Percentiles rank a stretch among this genome's conserved stretches.
Conservation (phyloP, 2,329 filamentous ascomycete genomes). For the Harringtonia lauricola region DNA sequence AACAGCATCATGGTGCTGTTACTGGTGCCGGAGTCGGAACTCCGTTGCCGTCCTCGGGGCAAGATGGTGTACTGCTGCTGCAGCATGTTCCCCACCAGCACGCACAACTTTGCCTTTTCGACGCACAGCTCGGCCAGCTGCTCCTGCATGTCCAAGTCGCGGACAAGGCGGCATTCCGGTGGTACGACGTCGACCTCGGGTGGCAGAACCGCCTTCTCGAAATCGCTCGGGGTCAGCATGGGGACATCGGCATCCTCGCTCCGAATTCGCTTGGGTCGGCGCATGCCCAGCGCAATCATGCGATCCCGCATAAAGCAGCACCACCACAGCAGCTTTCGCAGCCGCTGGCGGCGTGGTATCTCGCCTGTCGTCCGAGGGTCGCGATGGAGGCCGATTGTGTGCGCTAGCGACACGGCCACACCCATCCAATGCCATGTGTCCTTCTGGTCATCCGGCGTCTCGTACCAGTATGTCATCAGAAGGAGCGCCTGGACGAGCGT, state of each 20-base stretch:
- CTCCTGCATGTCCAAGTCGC: conserved; percentile 61
- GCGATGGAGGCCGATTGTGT: conserved; percentile 86
- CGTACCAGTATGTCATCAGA: conserved; percentile 96
- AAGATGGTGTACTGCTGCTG: conserved; percentile 87
- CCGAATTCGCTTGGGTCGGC: conserved; percentile 83
- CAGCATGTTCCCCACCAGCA: conserved; percentile 82
- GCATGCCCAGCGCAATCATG: conserved; percentile 86
- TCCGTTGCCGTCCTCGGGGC: conserved; percentile 69
- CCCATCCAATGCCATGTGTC: conserved; percentile 99
- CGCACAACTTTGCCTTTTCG: conserved; percentile 78
- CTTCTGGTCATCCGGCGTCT: conserved; percentile 92
- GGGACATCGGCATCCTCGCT: conserved; percentile 89
- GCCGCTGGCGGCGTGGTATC: conserved; percentile 58
- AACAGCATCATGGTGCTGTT: conserved; percentile 74
- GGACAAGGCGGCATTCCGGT: conserved; percentile 57
- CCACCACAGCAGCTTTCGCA: conserved; percentile 98
- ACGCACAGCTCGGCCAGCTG: conserved; percentile 83
- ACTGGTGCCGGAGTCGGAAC: conserved; percentile 41
- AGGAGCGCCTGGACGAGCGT: conserved; percentile 79
- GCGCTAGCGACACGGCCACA: conserved; percentile 81
- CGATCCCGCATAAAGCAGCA: conserved; percentile 93
- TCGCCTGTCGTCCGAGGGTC: conserved; percentile 68
- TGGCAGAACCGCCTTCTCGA: conserved; percentile 62
- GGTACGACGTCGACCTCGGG: conserved; percentile 59
- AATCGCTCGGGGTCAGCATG: conserved; percentile 76